A percentile compares a stretch with the other conserved stretches of the same genome.
These are phyloP conservation scores for Cladosporium sp. DNA, from an alignment of 2,329 filamentous ascomycete genomes.

Conservation along the genomic window DNA sequence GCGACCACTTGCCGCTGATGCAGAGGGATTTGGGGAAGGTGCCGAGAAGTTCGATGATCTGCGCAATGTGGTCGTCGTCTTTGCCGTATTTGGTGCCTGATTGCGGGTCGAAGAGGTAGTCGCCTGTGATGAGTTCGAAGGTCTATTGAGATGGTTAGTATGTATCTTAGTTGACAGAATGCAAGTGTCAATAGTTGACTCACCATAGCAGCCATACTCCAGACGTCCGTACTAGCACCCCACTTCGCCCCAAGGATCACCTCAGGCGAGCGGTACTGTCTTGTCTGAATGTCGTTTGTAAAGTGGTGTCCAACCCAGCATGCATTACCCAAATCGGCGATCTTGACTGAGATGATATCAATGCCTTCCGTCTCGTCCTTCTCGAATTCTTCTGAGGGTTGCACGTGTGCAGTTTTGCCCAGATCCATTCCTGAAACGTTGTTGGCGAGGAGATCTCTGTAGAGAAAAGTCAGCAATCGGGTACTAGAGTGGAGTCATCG, in stretches of 20 bases:
- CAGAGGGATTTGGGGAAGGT: conserved; percentile 90
- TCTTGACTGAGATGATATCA: conserved; percentile 95
- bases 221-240: conserved; percentile 98
- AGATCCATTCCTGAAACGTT: conserved; percentile 94
- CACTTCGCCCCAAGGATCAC: conserved; percentile 96
- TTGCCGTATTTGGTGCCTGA: conserved; percentile 99
- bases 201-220: conserved; percentile 99
- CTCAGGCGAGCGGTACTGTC: conserved; percentile 94
- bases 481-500: conserved; percentile 7
- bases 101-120: conserved; percentile 97
- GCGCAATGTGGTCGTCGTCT: conserved; percentile 97
- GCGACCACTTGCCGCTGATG: conserved; percentile 91
- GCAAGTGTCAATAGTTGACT: conserved; percentile 27
- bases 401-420: conserved; percentile 61
- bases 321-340: conserved; percentile 94
- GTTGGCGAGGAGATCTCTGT: conserved; percentile 72
- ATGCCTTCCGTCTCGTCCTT: conserved; percentile 44
- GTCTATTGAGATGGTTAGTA: conserved; percentile 53
- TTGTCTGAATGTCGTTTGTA: conserved; percentile 97
- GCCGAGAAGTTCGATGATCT: conserved; percentile 95
- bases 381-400: conserved; percentile 51
- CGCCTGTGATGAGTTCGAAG: conserved; percentile 95
- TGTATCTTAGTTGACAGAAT: neutral
- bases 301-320: conserved; percentile 99
- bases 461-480: conserved; percentile 22